phyloP scores from a whole-genome alignment of 2,329 filamentous ascomycete genomes.

The Colletotrichum tabaci region DNA sequence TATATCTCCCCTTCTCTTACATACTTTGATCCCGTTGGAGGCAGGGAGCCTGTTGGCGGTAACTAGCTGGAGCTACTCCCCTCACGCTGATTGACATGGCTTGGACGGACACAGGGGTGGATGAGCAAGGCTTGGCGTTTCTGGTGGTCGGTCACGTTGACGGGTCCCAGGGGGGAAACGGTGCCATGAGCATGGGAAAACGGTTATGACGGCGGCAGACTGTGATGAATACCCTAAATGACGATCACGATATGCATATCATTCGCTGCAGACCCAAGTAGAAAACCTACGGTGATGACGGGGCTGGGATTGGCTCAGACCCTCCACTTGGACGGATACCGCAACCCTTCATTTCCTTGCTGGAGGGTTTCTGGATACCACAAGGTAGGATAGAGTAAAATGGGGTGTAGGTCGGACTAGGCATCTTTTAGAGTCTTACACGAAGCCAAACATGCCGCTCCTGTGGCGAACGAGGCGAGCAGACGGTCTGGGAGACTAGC shows the following conservation, averaged over 20 bases:
- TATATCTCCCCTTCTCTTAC: conserved; percentile 18
- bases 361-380: background rate
- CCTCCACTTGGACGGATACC: background rate
- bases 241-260: conserved; percentile 16
- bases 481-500: background rate
- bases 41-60: background rate
- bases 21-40: conserved; percentile 5
- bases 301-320: background rate
- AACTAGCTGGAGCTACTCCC: conserved; percentile 2
- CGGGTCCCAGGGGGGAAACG: background rate
- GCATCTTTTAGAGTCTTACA: background rate
- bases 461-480: background rate
- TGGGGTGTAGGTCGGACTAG: background rate
- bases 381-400: background rate
- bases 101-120: background rate
- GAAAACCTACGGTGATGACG: background rate
- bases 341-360: background rate
- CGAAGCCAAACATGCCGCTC: background rate
- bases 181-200: conserved; percentile 5
- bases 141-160: conserved; percentile 17
- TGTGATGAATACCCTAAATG: conserved; percentile 36
- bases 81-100: background rate
- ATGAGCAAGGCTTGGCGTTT: conserved; percentile 10
- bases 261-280: background rate
- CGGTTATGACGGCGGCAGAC: conserved; percentile 29